Conservation (phyloP, 2,329 filamentous ascomycete genomes). For the Colletotrichum filicis region DNA sequence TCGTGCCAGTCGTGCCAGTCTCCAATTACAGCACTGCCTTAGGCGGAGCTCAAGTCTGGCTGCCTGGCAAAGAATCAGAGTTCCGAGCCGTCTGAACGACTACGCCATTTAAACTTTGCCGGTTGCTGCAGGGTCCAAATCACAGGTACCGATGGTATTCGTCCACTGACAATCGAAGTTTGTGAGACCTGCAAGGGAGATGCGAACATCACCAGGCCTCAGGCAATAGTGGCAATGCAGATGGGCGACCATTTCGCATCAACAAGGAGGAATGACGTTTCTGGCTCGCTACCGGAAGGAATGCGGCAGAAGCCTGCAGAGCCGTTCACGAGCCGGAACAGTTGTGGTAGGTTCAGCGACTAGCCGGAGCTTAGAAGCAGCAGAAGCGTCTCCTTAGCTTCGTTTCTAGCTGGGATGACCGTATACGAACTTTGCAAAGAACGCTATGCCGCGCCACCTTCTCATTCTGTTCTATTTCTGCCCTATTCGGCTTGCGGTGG, state of each 20-base stretch:
- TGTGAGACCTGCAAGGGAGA: background rate
- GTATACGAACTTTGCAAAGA: constrained; percentile 25
- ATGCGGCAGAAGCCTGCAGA: constrained; percentile 2
- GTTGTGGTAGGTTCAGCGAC: constrained; percentile 10
- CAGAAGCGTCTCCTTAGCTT: constrained; percentile 2
- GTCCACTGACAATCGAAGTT: background rate
- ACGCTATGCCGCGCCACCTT: constrained; percentile 13
- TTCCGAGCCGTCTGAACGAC: constrained; percentile 18
- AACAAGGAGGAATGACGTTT: constrained; percentile 4
- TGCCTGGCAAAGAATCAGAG: background rate
- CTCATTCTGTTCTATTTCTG: constrained; percentile 7
- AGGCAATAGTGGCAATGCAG: background rate
- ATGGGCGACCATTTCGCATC: background rate
- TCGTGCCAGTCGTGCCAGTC: background rate
- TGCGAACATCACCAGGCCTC: background rate
- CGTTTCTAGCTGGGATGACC: background rate
- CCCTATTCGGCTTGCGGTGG: background rate
- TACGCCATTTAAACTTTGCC: constrained; percentile 29
- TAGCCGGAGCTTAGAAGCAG: constrained; percentile 21
- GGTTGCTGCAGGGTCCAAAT: constrained; percentile 30
- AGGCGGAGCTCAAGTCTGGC: constrained; percentile 19
- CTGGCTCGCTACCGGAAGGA: constrained; percentile 6
- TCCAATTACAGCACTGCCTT: constrained; percentile 2
- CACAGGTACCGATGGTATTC: constrained; percentile 12
- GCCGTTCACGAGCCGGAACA: background rate